phyloP scores from a whole-genome alignment of 1,284 basidiomycete species.

The Caloboletus firmus region DNA sequence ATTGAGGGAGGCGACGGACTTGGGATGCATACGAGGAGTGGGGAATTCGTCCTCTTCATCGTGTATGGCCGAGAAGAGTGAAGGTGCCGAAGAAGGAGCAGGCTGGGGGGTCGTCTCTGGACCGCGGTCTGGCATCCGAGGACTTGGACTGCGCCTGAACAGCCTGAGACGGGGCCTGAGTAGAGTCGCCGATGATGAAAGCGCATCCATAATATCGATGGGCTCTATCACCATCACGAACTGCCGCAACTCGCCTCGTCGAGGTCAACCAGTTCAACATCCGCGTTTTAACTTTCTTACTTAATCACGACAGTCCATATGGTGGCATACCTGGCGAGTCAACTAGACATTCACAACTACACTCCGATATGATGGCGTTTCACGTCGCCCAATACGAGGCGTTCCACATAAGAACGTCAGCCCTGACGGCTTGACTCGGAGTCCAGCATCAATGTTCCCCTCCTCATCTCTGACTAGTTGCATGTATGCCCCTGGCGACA shows the following conservation, averaged over 20 bases:
- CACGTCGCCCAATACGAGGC: no score
- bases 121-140: slow-evolving; percentile 29
- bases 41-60: slow-evolving; percentile 49
- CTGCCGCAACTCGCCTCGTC: neutral
- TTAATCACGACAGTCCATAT: neutral
- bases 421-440: neutral
- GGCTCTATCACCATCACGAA: neutral
- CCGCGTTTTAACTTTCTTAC: neutral
- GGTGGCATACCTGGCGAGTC: no score
- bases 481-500: no score
- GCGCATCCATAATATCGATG: slow-evolving; percentile 24
- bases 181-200: slow-evolving; percentile 17
- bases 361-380: no score
- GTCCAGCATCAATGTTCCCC: no score
- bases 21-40: slow-evolving; percentile 46
- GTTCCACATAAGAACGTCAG: neutral
- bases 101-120: slow-evolving; percentile 38
- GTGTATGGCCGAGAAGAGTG: slow-evolving; percentile 34
- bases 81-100: slow-evolving; percentile 37
- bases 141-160: slow-evolving; percentile 37
- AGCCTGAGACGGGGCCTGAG: slow-evolving; percentile 47
- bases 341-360: no score
- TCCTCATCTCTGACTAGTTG: no score
- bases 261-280: neutral
- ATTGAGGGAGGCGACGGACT: slow-evolving; percentile 26